Conservation (phyloP, 768 basidiomycete genomes). For the Lactifluus rugatus region DNA sequence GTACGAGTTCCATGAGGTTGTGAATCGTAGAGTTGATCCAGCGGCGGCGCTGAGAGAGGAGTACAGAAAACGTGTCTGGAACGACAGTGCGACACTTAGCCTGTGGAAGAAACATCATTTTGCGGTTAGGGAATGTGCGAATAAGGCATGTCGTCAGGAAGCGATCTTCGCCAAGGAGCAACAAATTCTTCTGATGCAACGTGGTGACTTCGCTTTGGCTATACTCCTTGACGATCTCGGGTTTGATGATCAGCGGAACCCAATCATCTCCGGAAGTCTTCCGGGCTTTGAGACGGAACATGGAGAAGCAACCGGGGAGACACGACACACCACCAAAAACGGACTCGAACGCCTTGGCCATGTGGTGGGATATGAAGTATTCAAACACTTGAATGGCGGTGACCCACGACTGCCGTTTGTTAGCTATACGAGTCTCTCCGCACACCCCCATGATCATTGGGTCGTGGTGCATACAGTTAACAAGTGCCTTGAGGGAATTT, state of each 20-base stretch:
- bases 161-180: slow-evolving; percentile 95
- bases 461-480: slow-evolving; percentile 99
- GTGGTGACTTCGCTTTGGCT: slow-evolving; percentile 90
- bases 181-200: slow-evolving; percentile 94
- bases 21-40: slow-evolving; percentile 99
- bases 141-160: slow-evolving; percentile 95
- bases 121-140: slow-evolving; percentile 94
- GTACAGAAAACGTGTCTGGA: slow-evolving; percentile 86
- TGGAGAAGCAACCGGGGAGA: slow-evolving; percentile 98
- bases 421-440: slow-evolving; percentile 96
- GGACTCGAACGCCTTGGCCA: slow-evolving; percentile 97
- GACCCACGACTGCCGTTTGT: slow-evolving; percentile 97
- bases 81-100: slow-evolving; percentile 92
- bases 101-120: slow-evolving; percentile 99
- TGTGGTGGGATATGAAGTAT: slow-evolving; percentile 98
- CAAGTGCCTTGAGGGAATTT: slow-evolving; percentile 79
- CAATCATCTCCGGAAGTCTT: slow-evolving; percentile 86
- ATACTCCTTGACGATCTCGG: slow-evolving; percentile 95
- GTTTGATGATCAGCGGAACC: slow-evolving; percentile 94
- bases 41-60: slow-evolving; percentile 92
- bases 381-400: slow-evolving; percentile 97
- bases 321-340: slow-evolving; percentile 99
- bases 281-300: slow-evolving; percentile 96
- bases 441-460: slow-evolving; percentile 99
- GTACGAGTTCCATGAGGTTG: slow-evolving; percentile 97